A percentile compares a stretch with the other conserved stretches of the same genome.
Conservation (phyloP, 202 grass and related monocot genomes). For the Musa balbisiana region DNA sequence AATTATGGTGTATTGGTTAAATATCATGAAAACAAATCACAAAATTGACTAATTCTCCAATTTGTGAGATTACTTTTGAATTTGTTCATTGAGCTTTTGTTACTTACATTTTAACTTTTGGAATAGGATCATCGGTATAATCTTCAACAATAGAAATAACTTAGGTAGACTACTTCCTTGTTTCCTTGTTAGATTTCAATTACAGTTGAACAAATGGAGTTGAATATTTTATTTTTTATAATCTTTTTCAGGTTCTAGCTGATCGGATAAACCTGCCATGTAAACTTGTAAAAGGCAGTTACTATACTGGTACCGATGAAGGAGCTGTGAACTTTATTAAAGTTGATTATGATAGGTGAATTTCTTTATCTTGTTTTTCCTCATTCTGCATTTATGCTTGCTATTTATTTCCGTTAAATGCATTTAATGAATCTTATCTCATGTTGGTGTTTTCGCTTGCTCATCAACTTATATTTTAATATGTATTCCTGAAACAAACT, state of each 20-base stretch:
- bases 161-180: background rate
- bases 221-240: background rate
- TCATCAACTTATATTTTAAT: background rate
- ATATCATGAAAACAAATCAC: background rate
- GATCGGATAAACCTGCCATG: constrained; percentile 84
- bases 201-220: background rate
- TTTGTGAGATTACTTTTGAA: background rate
- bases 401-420: background rate
- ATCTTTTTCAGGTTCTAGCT: constrained; percentile 65
- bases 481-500: background rate
- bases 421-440: background rate
- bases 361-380: constrained; percentile 19
- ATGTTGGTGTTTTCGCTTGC: background rate
- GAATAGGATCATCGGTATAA: background rate
- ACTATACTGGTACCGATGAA: constrained; percentile 86
- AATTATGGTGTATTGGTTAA: background rate
- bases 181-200: background rate
- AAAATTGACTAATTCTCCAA: background rate
- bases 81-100: background rate
- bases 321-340: constrained; percentile 97
- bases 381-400: background rate
- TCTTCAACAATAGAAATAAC: background rate
- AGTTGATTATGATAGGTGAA: constrained; percentile 77
- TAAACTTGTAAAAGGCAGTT: constrained; percentile 95
- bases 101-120: background rate